Evolutionary conservation across 2,329 filamentous ascomycete genomes (phyloP), one percentile per base, ranked within the genome.

Genomic region (Xylaria digitata): DNA sequence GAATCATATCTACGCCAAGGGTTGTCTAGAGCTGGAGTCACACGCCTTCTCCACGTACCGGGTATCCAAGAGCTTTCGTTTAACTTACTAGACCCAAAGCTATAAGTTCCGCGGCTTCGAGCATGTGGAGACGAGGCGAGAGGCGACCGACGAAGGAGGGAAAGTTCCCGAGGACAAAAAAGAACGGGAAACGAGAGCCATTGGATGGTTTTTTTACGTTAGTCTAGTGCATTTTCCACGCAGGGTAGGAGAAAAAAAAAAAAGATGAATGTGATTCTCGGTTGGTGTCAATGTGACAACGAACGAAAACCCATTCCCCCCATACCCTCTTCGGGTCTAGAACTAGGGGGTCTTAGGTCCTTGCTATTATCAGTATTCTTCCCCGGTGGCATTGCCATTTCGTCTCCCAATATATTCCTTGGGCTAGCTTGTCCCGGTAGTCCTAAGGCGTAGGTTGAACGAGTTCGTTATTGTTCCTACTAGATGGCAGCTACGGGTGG

Each of bases 91-190:
- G 11, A 46, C 37, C 13, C 4, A 40, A 17, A 19, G 34, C 32
- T 2, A n/a, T n/a, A 40, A 48, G 63, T 61, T 62, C 63, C 63
- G 63, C 63, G 63, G 63, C 63, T 62, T 57, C 55, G 19, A 37
- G 45, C 57, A 26, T 32, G 49, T 66, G 52, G 43, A 53, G 52
- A 43, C 34, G 23, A 56, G 23, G 40, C n/a, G n/a, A n/a, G 23
- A 56, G 23, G 17, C 45, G 45, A 45, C 11, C 21, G 23, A 43
- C 17, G 32, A 48, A 23, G 19, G 23, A 54, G 23, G 30, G 13
- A 21, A 45, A 26, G 46, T 6, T 8, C 48, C 17, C 37, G 58
- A 61, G 37, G 42, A 53, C 34, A 53, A 37, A 45, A 54, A 32
- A 34, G 19, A 37, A 46, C 46, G 34, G 52, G 32, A 54, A 5